A percentile compares a stretch with the other conserved stretches of the same genome.
These are phyloP conservation scores for Trichoderma oligosporum DNA, from an alignment of 2,329 filamentous ascomycete genomes.

Conservation along the genomic window DNA sequence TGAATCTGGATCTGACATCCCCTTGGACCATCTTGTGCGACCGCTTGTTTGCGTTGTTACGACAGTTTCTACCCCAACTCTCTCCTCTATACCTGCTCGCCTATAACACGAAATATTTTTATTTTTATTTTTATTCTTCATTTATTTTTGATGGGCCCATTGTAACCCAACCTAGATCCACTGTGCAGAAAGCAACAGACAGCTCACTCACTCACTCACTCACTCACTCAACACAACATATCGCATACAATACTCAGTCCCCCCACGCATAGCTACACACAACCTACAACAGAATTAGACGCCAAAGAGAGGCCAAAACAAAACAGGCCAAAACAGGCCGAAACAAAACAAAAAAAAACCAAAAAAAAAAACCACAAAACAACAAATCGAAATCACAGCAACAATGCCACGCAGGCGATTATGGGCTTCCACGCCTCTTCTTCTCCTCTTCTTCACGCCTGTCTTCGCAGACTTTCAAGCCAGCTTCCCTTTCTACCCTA, in stretches of 20 bases:
- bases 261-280: neutral
- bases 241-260: too few relatives aligned
- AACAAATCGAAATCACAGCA: neutral
- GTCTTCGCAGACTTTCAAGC: conserved; percentile 27
- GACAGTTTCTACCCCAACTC: neutral
- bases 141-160: neutral
- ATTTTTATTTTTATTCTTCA: neutral
- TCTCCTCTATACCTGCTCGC: neutral
- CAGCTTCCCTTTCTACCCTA: conserved; percentile 36
- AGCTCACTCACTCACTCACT: too few relatives aligned
- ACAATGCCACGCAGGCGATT: conserved; percentile 29
- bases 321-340: neutral
- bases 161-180: too few relatives aligned
- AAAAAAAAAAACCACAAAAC: neutral
- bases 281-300: neutral
- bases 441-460: conserved; percentile 26
- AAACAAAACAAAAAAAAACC: neutral
- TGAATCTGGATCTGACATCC: conserved; percentile 9
- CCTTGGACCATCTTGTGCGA: conserved; percentile 5
- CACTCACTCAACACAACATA: too few relatives aligned
- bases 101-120: neutral
- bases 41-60: neutral
- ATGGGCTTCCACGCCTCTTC: conserved; percentile 30
- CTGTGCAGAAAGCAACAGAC: too few relatives aligned
- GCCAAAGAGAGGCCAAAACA: neutral